phyloP scores from a whole-genome alignment of 2,329 filamentous ascomycete genomes.

The Aspergillus udagawae region DNA sequence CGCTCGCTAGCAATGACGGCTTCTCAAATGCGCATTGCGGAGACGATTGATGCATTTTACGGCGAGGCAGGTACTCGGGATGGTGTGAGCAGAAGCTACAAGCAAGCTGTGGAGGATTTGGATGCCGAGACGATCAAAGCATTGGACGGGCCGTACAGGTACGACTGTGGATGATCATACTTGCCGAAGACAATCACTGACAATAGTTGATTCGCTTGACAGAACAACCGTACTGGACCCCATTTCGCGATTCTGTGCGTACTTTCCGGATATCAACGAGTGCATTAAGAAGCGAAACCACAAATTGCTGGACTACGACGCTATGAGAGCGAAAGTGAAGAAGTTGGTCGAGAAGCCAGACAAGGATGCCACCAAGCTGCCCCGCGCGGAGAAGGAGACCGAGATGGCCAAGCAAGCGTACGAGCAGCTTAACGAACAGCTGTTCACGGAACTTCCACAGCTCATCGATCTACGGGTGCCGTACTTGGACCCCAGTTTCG shows the following conservation, averaged over 20 bases:
- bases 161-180: slow-evolving; percentile 18
- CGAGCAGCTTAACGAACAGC: slow-evolving; percentile 94
- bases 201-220: not conserved
- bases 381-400: slow-evolving; percentile 91
- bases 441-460: slow-evolving; percentile 88
- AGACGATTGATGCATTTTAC: slow-evolving; percentile 99
- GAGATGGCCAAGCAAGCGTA: slow-evolving; percentile 91
- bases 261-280: slow-evolving; percentile 98
- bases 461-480: slow-evolving; percentile 95
- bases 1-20: not conserved
- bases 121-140: slow-evolving; percentile 99
- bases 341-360: slow-evolving; percentile 96
- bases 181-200: not conserved
- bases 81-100: slow-evolving; percentile 94
- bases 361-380: slow-evolving; percentile 95
- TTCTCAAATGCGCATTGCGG: slow-evolving; percentile 71
- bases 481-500: slow-evolving; percentile 94
- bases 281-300: slow-evolving; percentile 99
- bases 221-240: slow-evolving; percentile 91
- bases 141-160: slow-evolving; percentile 90
- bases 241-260: slow-evolving; percentile 92
- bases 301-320: slow-evolving; percentile 97
- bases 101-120: slow-evolving; percentile 95
- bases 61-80: slow-evolving; percentile 92
- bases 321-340: slow-evolving; percentile 93